A percentile compares a stretch with the other conserved stretches of the same genome.
Evolutionary conservation across 257 asterid genomes (phyloP).

Genomic region (Cynanchum wilfordii): DNA sequence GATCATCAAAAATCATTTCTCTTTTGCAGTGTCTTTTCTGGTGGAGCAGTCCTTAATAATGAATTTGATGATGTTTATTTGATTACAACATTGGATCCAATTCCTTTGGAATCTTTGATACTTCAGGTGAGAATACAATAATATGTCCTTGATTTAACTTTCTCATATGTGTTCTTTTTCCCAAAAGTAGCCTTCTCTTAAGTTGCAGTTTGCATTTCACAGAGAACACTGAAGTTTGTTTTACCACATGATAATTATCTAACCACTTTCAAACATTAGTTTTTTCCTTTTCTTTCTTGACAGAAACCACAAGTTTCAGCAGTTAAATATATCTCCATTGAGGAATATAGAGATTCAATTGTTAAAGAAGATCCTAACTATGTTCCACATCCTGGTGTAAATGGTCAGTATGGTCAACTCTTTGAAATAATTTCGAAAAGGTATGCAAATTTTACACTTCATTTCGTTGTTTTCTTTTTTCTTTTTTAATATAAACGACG

Average conservation of each 20-base stretch:
- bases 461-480: too few relatives aligned
- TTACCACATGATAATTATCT: too few relatives aligned
- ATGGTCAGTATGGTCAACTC: conserved; percentile 62
- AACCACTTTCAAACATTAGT: neutral
- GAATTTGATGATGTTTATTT: conserved; percentile 89
- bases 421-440: conserved; percentile 74
- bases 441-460: conserved; percentile 28
- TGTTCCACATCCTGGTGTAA: conserved; percentile 67
- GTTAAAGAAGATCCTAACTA: conserved; percentile 64
- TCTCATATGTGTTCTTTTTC: neutral
- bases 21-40: conserved; percentile 63
- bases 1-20: neutral
- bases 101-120: conserved; percentile 91
- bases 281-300: conserved; percentile 24
- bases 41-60: conserved; percentile 73
- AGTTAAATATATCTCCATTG: conserved; percentile 69
- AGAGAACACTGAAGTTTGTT: too few relatives aligned
- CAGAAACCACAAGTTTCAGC: conserved; percentile 98
- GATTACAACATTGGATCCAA: conserved; percentile 78
- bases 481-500: too few relatives aligned
- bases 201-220: neutral
- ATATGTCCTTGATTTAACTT: neutral
- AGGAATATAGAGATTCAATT: conserved; percentile 73
- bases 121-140: conserved; percentile 61
- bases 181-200: too few relatives aligned